Evolutionary conservation across 805 yeast genomes (phyloP), one percentile per base, ranked within the genome.

Genomic region (Zygosaccharomyces rouxii): DNA sequence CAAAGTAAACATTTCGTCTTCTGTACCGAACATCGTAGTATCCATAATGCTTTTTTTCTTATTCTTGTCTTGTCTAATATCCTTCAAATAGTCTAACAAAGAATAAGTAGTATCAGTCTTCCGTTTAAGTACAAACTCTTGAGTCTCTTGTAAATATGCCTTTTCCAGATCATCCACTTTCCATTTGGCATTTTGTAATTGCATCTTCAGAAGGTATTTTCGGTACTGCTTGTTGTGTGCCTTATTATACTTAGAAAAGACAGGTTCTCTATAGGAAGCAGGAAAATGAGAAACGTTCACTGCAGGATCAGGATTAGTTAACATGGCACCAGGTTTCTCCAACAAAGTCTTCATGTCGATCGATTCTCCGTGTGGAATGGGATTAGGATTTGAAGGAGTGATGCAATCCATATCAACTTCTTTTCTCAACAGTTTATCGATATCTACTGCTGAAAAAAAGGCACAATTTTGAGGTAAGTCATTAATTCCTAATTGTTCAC

Each of bases 391-490:
- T 0, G 97, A 88, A 0, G 97, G 97, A 0, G 99, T 95, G 2
- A 89, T 74, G 67, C 98, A 92, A 53, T 84, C 89, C 74, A 89
- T 71, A 54, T 82, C 81, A n/a, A 92, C 98, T 58, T 95, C 99
- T 60, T 94, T 94, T 56, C 99, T 74, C 56, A 95, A 69, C 3
- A 92, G 86, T 52, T 76, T 79, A 62, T 94, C 99, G 46, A 95
- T 78, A 62, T 94, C 99, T 35, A 94, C 89, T 33, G 89, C 89
- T 1, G 96, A 87, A 64, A 94, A 94, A 63, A 94, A 94, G 0
- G 99, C 98, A 69, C 96, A 88, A 10, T 90, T 83, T 58, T 90
- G 96, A 0, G 99, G 99, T 33, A 94, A 74, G 55, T 90, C 95
- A 31, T 79, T 75, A 52, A 94, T 84, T 0, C 97, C 97, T 61